phyloP scores from a whole-genome alignment of 176 grass and related monocot genomes.

The Themeda triandra region DNA sequence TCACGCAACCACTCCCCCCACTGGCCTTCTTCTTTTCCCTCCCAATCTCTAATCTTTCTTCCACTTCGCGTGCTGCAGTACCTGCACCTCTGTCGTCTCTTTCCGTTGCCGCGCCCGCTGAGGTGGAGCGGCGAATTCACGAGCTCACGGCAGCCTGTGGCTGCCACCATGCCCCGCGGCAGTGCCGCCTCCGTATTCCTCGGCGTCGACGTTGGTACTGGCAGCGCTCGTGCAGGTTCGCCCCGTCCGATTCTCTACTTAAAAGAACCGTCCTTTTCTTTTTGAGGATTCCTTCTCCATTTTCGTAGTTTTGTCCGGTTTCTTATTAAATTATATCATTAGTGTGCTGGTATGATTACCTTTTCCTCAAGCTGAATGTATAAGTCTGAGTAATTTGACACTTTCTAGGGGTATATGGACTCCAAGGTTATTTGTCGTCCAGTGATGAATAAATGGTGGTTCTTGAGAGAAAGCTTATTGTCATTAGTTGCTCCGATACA shows the following conservation, averaged over 20 bases:
- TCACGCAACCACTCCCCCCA: too few species aligned
- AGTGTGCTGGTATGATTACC: background rate
- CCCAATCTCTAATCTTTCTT: background rate
- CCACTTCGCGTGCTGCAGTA: background rate
- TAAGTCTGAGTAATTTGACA: background rate
- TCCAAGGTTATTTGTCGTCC: background rate
- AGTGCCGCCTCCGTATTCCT: conserved; percentile 48
- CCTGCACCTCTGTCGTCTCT: background rate
- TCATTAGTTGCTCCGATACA: background rate
- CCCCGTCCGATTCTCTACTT: background rate
- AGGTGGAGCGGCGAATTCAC: background rate
- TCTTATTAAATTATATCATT: background rate
- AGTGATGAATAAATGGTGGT: conserved; percentile 11
- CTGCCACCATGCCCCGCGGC: conserved; percentile 22
- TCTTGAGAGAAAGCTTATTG: background rate
- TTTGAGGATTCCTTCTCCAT: background rate
- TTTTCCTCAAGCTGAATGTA: background rate
- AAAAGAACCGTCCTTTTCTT: background rate
- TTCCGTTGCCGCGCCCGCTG: background rate
- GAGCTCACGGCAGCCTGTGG: background rate
- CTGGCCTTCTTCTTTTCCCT: background rate
- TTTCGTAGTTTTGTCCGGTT: background rate
- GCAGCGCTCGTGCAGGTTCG: conserved; percentile 87
- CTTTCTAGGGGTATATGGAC: background rate
- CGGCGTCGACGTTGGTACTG: conserved; percentile 86